Evolutionary conservation across 768 basidiomycete species (phyloP), one percentile per base, ranked within the genome.

Genomic region (Tylopilus sp.): DNA sequence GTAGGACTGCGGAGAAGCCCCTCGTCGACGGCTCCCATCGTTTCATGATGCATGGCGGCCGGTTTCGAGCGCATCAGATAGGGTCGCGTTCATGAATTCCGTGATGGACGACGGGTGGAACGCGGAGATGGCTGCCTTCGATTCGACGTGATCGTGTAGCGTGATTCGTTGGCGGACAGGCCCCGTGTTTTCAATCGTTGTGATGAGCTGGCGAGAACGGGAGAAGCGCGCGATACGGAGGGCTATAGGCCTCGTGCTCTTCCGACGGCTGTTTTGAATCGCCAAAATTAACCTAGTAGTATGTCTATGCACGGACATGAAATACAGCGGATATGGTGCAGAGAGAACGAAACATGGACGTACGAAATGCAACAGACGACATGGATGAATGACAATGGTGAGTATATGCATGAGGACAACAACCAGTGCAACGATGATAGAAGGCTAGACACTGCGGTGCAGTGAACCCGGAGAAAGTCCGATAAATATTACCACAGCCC

Each of bases 401-500:
- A 30, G 21, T 19, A 52, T 28, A 31, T 14, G 24, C 17, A 43
- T 40, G 49, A 38, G 28, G 12, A 34, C 14, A 11, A 11, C 26
- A 21, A 21, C 48, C 41, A 14, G 55, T 46, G 40, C 33, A 44
- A 55, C 24, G 22, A 45, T 17, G 43, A 54, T 25, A 7, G 5
- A 9, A 24, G 24, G 14, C 22, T 3, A 37, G 38, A 41, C 19
- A 5, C 17, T 36, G 21, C 17, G 16, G 16, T 47, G 25, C 25
- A 34, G 10, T 36, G 19, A 29, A 29, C 34, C 48, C 43, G 9
- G 41, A 26, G 45, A 44, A 52, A 48, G 17, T 36, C 49, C 25
- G 28, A 53, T 46, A 50, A 38, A 61, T 46, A 52, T 47, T 16
- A 52, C 17, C 14, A 34, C 19, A 33, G 38, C 53, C 50, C 14